These are phyloP conservation scores for Catunica adiposa DNA, from an alignment of 2,329 filamentous ascomycete genomes.

Conservation along the genomic window DNA sequence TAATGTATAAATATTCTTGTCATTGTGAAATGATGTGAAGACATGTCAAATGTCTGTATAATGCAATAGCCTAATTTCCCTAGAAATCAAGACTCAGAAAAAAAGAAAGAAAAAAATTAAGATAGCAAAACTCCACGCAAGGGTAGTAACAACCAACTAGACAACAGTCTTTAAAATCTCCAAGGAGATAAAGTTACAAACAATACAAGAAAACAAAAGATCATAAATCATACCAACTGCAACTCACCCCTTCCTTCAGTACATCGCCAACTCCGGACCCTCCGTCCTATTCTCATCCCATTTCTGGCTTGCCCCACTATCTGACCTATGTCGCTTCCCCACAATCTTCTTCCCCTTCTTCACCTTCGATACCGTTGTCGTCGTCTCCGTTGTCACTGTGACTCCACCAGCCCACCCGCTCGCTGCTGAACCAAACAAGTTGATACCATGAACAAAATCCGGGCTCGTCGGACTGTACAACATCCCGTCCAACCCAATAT, in stretches of 20 bases:
- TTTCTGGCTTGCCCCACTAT: neutral
- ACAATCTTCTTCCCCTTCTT: neutral
- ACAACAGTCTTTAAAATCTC: neutral
- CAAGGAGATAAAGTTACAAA: neutral
- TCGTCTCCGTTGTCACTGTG: constrained; percentile 3
- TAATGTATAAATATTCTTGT: neutral
- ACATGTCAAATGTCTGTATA: neutral
- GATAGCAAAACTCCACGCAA: neutral
- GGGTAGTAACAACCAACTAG: neutral
- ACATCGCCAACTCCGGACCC: neutral
- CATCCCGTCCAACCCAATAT: neutral
- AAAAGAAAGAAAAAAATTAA: neutral
- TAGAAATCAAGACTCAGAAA: neutral
- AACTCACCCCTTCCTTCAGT: neutral
- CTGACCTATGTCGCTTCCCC: neutral
- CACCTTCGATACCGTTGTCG: neutral
- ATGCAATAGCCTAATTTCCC: neutral
- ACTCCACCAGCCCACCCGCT: neutral
- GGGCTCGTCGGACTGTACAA: constrained; percentile 1
- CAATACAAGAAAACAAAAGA: neutral
- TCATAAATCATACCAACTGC: neutral
- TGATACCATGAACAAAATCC: neutral
- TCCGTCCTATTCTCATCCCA: neutral
- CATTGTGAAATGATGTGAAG: neutral
- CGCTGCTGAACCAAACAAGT: constrained; percentile 4